These are phyloP conservation scores for Tothia fuscella DNA, from an alignment of 2,329 filamentous ascomycete genomes.

Conservation along the genomic window DNA sequence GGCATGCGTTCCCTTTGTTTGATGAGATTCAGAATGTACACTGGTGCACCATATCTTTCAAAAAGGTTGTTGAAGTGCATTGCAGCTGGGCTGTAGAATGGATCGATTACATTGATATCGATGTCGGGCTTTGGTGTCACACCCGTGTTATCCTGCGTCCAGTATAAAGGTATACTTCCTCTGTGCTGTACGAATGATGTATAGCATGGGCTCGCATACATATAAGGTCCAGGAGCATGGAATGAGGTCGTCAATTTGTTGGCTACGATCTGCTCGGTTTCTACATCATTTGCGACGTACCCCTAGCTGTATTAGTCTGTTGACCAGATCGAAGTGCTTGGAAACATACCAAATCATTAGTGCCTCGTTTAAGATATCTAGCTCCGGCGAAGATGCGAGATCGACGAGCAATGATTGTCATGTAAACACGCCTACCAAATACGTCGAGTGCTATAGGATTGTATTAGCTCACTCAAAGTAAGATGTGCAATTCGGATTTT, in stretches of 20 bases:
- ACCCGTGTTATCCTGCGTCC: conserved; percentile 92
- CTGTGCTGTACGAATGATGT: conserved; percentile 96
- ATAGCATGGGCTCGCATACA: conserved; percentile 82
- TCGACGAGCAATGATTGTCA: conserved; percentile 84
- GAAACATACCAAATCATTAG: conserved; percentile 56
- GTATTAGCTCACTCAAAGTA: not conserved
- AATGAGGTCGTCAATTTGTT: conserved; percentile 93
- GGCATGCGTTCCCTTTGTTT: conserved; percentile 76
- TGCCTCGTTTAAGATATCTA: conserved; percentile 83
- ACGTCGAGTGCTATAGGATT: conserved; percentile 39
- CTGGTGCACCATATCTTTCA: conserved; percentile 78
- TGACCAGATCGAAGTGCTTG: not conserved
- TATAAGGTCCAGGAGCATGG: conserved; percentile 72
- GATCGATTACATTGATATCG: conserved; percentile 87
- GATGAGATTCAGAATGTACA: conserved; percentile 86
- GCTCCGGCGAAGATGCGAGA: conserved; percentile 92
- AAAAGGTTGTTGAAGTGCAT: conserved; percentile 94
- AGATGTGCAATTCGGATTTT: not conserved
- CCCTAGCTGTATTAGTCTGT: conserved; percentile 34
- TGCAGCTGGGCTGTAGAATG: conserved; percentile 86
- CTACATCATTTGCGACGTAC: conserved; percentile 96
- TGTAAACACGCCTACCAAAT: conserved; percentile 79
- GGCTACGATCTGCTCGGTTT: conserved; percentile 96
- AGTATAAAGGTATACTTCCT: conserved; percentile 91
- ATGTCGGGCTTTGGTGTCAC: conserved; percentile 96